phyloP scores from a whole-genome alignment of 1,139 yeast genomes.

The Sugiyamaella grinbergsii region DNA sequence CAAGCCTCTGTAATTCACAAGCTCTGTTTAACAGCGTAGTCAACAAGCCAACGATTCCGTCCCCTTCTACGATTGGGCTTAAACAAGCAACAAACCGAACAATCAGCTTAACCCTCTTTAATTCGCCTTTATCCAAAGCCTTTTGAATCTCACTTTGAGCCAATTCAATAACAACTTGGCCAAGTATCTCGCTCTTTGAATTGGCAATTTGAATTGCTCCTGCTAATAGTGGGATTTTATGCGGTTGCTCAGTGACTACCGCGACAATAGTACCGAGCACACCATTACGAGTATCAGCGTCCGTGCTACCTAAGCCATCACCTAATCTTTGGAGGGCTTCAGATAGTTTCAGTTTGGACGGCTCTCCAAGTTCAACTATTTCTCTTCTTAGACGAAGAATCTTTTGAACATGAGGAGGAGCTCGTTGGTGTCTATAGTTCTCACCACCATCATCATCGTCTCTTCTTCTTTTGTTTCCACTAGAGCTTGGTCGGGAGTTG shows the following conservation, averaged over 20 bases:
- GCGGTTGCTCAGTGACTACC: conserved; percentile 84
- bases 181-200: conserved; percentile 65
- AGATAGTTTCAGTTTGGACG: conserved; percentile 33
- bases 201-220: conserved; percentile 71
- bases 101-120: conserved; percentile 70
- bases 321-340: conserved; percentile 55
- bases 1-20: conserved; percentile 54
- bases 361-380: conserved; percentile 40
- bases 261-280: conserved; percentile 67
- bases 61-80: conserved; percentile 58
- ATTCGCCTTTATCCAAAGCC: conserved; percentile 52
- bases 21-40: conserved; percentile 59
- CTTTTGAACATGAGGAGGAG: conserved; percentile 25
- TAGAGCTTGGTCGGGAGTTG: conserved; percentile 9
- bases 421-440: conserved; percentile 24
- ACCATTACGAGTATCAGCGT: conserved; percentile 61
- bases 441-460: conserved; percentile 25
- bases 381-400: conserved; percentile 32
- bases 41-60: conserved; percentile 55
- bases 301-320: conserved; percentile 59
- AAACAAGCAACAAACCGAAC: conserved; percentile 70
- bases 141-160: conserved; percentile 64
- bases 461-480: conserved; percentile 2
- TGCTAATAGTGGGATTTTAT: conserved; percentile 71
- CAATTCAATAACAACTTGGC: conserved; percentile 68